Base-by-base conservation (phyloP, 495 filamentous ascomycete genomes). In the Podospora appendiculata region DNA sequence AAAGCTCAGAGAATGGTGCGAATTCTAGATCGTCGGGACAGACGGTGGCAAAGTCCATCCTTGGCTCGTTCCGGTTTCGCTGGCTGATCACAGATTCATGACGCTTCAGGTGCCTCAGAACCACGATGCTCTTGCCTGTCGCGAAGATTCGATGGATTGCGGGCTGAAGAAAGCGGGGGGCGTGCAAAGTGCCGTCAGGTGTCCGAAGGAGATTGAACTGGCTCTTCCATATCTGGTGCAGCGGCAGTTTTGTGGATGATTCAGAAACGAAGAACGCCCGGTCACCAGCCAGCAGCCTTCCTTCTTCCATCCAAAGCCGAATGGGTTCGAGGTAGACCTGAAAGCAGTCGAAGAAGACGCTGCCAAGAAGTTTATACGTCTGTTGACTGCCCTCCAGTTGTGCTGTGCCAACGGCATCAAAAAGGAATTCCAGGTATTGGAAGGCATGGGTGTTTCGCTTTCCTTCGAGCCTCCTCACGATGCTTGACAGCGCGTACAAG, bases 71-170 rank as follows among this genome's bases (percentile, higher is more conserved):
- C 32, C 46, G 51, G 32, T 47, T 41, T 14, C 50, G 41, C 49
- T 57, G 47, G 32, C 54, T 61, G 18, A 34, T 54, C 18, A 48
- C 17, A 25, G 56, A 16, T 46, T 55, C 48, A 41, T 75, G 76
- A 33, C 69, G 69, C 32, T 70, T 77, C 47, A 88, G 75, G 34
- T 82, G 78, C 34, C 83, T 85, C 16, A 95, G 67, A 46, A 97
- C 87, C 1, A 93, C 81, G 54, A 90, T 84, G 58, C 84, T 93
- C 63, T 96, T 96, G 0, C 93, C 92, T 5, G 88, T 84, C 0
- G 82, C 89, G 52, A 95, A 89, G 19, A 96, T 87, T 53, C 81
- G 86, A 11, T 72, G 64, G 1, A 80, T 81, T 1, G 82, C 78
- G 1, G 81, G 73, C 39, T 82, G 80, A 7, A 96, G 73, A 52